Base-by-base conservation (phyloP, 768 basidiomycete species). In the Termitomyces sp. region DNA sequence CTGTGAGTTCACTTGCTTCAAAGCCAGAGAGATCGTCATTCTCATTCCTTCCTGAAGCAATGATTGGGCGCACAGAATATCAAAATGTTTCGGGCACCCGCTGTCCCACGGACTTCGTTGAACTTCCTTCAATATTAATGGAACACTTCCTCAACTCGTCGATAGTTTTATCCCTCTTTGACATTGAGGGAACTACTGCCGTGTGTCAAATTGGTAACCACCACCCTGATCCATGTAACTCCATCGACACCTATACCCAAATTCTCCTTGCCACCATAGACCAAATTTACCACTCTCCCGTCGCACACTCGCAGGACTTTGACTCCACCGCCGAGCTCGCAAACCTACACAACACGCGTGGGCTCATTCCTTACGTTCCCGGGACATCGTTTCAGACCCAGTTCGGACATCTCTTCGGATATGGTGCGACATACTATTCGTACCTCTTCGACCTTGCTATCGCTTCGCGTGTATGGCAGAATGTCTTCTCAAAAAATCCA, bases 71-170 rank as follows among this genome's bases (percentile, higher is more conserved):
- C 46, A 98, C 95, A 8, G 94, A 95, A 64, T 97, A 96, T 66
- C 96, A 98, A 68, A 98, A 98, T 66, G 94, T 98, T 5, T 87
- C 95, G 0, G 97, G 97, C 15, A 99, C 97, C 1, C 91, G 97
- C 19, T 97, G 94, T 68, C 92, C 97, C 0, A 99, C 97, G 0
- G 97, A 99, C 68, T 97, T 99, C 65, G 96, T 98, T 56, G 97
- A 99, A 67, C 77, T 99, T 6, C 97, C 97, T 0, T 98, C 96
- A 10, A 94, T 98, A 64, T 82, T 99, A 21, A 98, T 98, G 97
- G 97, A 99, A 68, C 93, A 94, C 67, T 98, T 99, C 76, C 81
- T 96, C 42, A 87, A 82, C 42, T 96, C 95, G 0, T 83, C 91
- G 0, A 70, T 74, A 14, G 92, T 98, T 30, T 82, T 98, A 23